phyloP scores from a whole-genome alignment of 768 basidiomycete genomes.

The Tylopilus intermedius region DNA sequence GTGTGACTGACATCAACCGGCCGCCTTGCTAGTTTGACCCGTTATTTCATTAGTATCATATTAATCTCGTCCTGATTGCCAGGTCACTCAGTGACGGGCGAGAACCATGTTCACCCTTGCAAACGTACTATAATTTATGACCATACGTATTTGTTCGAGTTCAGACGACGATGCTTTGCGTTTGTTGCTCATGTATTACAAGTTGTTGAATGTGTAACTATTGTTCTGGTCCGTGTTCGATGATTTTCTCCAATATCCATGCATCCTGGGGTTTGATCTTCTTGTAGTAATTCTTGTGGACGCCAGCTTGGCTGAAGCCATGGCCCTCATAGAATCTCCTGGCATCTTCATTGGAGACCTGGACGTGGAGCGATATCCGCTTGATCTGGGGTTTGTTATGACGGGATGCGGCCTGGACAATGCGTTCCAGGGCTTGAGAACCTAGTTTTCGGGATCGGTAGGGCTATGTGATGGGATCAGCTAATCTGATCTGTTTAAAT shows the following conservation, averaged over 20 bases:
- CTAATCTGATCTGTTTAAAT: conserved; percentile 10
- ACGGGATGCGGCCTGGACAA: conserved; percentile 58
- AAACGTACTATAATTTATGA: conserved; percentile 29
- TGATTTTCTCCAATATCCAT: conserved; percentile 74
- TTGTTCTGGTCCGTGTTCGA: conserved; percentile 29
- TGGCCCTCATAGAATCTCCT: conserved; percentile 81
- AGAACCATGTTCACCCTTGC: conserved; percentile 22
- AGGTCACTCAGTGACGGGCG: conserved; percentile 10
- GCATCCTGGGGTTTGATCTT: conserved; percentile 81
- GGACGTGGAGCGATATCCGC: conserved; percentile 81
- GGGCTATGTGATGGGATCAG: conserved; percentile 45
- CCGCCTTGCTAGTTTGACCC: conserved; percentile 19
- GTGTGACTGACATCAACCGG: conserved; percentile 19
- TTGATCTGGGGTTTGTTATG: conserved; percentile 58
- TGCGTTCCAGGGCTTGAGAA: conserved; percentile 61
- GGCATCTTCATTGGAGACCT: conserved; percentile 72
- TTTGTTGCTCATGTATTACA: conserved; percentile 23
- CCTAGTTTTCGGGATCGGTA: conserved; percentile 80
- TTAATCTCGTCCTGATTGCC: conserved; percentile 22
- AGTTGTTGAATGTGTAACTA: conserved; percentile 21
- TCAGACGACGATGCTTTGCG: conserved; percentile 1
- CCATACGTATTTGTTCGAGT: conserved; percentile 16
- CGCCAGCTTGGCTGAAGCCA: conserved; percentile 65
- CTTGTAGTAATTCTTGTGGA: conserved; percentile 81
- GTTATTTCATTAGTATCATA: conserved; percentile 23